Evolutionary conservation across 1,284 basidiomycete species (phyloP), one percentile per base, ranked within the genome.

Genomic region (Cutaneotrichosporon arboriforme): DNA sequence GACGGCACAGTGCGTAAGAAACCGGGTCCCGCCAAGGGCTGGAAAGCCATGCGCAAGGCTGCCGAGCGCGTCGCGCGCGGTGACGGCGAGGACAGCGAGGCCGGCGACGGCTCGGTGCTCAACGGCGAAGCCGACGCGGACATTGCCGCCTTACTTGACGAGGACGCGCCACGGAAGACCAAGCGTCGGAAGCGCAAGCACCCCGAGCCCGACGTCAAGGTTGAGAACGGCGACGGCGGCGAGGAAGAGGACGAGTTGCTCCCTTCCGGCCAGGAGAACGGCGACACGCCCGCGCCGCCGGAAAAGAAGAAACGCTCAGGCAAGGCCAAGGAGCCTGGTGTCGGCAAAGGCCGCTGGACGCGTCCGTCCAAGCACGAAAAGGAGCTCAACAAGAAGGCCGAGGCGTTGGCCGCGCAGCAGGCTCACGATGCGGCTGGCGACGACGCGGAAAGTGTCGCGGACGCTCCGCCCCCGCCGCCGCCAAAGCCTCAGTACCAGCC

Each of bases 11-110:
- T 70, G 20, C 62, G 74, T 38, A 67, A 67, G 57, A 76, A 76
- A 54, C 73, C 74, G 20, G 73, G 74, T 15, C 74, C 73, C 0
- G 66, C 70, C 3, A 76, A 76, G 51, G 74, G 74, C 8, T 72
- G 70, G 66, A 72, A 71, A 59, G 54, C 52, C 22, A 60, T 61
- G 55, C 59, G 60, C 22, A 38, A 47, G 34, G 48, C 53, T 51
- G 40, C 52, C 57, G 55, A 59, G 37, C 38, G 53, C 41, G 46
- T 49, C 14, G 46, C 52, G 3, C 58, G 51, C 12, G 48, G 49
- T 26, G 56, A 55, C 40, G 55, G 33, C 53, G 58, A 22, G 57
- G 55, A 57, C 9, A 57, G 57, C n/a, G 63, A 63, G 4, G 58
- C 58, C 17, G 65, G 58, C 20, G 59, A 65, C 41, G 55, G 55